A percentile compares a stretch with the other conserved stretches of the same genome.
These are phyloP conservation scores for Grosmannia huntii DNA, from an alignment of 2,329 filamentous ascomycete species.

Conservation along the genomic window DNA sequence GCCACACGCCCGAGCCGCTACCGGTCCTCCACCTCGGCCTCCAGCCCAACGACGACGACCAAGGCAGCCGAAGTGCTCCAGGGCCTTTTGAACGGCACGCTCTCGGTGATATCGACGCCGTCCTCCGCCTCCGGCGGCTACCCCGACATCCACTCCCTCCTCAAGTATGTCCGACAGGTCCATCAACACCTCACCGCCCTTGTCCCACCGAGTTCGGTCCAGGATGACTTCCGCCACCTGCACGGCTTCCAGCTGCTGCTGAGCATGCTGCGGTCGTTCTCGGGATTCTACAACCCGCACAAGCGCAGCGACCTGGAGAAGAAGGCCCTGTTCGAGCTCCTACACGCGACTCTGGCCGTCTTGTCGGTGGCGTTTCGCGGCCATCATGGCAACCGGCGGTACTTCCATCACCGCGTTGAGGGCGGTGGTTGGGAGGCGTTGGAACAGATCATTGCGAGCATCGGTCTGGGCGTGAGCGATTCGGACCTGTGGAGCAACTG, in stretches of 20 bases:
- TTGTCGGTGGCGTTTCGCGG: constrained; percentile 62
- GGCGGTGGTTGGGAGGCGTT: constrained; percentile 68
- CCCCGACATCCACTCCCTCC: constrained; percentile 33
- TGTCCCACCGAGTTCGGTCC: constrained; percentile 35
- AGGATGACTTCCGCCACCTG: constrained; percentile 74
- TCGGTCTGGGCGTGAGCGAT: constrained; percentile 51
- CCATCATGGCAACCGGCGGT: constrained; percentile 77
- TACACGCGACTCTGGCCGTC: constrained; percentile 60
- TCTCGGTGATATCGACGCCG: constrained; percentile 20
- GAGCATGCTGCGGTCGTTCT: constrained; percentile 54
- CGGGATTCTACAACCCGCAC: constrained; percentile 62
- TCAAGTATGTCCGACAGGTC: constrained; percentile 49
- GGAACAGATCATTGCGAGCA: constrained; percentile 57
- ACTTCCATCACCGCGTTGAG: constrained; percentile 66
- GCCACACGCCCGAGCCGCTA: constrained; percentile 39
- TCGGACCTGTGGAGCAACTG: constrained; percentile 54
- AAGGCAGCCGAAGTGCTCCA: constrained; percentile 49
- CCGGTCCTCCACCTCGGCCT: constrained; percentile 52
- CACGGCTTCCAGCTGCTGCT: constrained; percentile 67
- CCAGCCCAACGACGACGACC: constrained; percentile 39
- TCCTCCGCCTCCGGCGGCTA: constrained; percentile 23
- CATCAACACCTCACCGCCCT: constrained; percentile 46
- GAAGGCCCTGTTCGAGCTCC: constrained; percentile 50
- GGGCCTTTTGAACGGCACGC: constrained; percentile 36
- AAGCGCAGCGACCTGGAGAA: constrained; percentile 51